These are phyloP conservation scores for Nemophila menziesii DNA, from an alignment of 257 asterid species.

Conservation along the genomic window DNA sequence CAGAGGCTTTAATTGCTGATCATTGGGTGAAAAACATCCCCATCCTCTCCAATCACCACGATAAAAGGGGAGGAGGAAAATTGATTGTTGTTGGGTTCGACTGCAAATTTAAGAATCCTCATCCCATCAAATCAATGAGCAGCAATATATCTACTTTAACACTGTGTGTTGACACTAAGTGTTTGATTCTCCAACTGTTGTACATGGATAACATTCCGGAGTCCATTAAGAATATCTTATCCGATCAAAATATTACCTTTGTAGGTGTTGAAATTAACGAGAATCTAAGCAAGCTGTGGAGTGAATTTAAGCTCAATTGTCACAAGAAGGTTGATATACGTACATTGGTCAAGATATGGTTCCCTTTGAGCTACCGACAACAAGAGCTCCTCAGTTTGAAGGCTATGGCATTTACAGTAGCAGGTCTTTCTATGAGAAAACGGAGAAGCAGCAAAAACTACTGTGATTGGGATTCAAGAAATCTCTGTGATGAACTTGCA, in stretches of 20 bases:
- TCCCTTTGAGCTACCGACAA: constrained; percentile 22
- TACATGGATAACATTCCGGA: constrained; percentile 17
- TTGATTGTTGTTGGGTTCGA: constrained; percentile 19
- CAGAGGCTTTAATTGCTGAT: constrained; percentile 18
- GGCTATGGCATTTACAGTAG: constrained; percentile 20
- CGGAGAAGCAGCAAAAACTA: not conserved
- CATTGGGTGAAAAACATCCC: constrained; percentile 19
- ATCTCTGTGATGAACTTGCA: constrained; percentile 16
- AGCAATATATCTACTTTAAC: constrained; percentile 17
- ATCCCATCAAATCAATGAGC: constrained; percentile 21
- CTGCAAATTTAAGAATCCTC: constrained; percentile 21
- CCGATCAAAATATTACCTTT: constrained; percentile 11
- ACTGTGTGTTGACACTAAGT: constrained; percentile 21
- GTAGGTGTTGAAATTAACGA: constrained; percentile 17
- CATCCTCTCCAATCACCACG: not conserved
- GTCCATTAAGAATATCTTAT: constrained; percentile 11
- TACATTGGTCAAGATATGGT: constrained; percentile 18
- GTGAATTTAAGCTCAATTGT: constrained; percentile 16
- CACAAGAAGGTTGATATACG: constrained; percentile 17
- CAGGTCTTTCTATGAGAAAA: constrained; percentile 19
- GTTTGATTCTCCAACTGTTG: constrained; percentile 29
- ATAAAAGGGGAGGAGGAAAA: not conserved
- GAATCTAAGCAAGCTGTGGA: constrained; percentile 8
- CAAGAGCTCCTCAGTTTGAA: constrained; percentile 17
- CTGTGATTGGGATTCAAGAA: constrained; percentile 25